Evolutionary conservation across 2,329 filamentous ascomycete genomes (phyloP).

Genomic region (Claviceps humidiphila): DNA sequence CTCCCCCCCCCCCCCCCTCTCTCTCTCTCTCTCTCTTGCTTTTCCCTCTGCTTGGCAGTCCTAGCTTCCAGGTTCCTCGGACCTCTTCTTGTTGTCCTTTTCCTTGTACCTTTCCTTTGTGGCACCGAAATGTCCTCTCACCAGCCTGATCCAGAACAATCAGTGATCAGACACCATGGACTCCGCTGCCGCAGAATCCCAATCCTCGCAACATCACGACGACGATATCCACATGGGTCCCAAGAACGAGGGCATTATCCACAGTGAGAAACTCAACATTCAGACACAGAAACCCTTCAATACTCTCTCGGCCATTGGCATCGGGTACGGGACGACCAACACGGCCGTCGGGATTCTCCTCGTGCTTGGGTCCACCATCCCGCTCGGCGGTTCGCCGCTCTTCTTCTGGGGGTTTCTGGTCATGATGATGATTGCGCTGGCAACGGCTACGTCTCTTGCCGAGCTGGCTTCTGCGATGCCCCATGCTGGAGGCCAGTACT

Average conservation of each 20-base stretch:
- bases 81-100: not conserved
- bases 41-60: not conserved
- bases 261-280: constrained; percentile 9
- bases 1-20: not conserved
- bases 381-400: constrained; percentile 13
- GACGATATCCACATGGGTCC: not conserved
- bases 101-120: not conserved
- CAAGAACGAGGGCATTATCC: constrained; percentile 2
- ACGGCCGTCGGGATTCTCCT: constrained; percentile 13
- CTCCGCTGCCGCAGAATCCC: not conserved
- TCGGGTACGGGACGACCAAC: constrained; percentile 15
- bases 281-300: constrained; percentile 20
- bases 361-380: constrained; percentile 11
- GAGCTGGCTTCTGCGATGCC: constrained; percentile 17
- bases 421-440: constrained; percentile 13
- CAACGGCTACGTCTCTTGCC: constrained; percentile 14
- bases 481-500: constrained; percentile 16
- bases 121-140: not conserved
- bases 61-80: not conserved
- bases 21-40: not conserved
- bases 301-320: constrained; percentile 14
- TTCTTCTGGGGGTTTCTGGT: constrained; percentile 15
- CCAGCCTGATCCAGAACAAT: not conserved
- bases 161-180: not conserved
- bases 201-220: not conserved